Base-by-base conservation (phyloP, 1,139 yeast species). In the Geotrichum cucujoidarum region DNA sequence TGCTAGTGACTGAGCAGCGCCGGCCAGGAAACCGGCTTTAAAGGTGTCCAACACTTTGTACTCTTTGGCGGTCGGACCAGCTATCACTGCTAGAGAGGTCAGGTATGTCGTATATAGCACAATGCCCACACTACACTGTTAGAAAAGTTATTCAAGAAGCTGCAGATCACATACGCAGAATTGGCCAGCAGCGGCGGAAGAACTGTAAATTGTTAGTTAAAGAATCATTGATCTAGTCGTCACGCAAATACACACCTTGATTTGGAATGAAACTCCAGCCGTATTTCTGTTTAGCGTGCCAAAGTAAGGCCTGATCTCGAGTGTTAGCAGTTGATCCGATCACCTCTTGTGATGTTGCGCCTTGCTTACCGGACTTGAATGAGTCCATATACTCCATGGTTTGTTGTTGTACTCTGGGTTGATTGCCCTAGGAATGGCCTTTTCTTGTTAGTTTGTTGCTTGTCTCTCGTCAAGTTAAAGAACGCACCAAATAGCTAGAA, bases 261-360 rank as follows among this genome's bases (percentile, higher is more conserved):
- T 85, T 85, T 0, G 96, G 96, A 16, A 90, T 80, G 57, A 88
- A 86, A 51, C 75, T 71, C 95, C 96, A 86, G 1, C 97, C 97
- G 59, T 84, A 86, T 51, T 77, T 76, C 54, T 76, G 76, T 20
- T 87, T 71, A 0, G 95, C 95, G 52, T 77, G 77, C 32, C 79
- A 72, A 30, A 90, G 66, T 61, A 90, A 73, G 3, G 92, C 95
- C 8, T 83, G 13, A n/a, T n/a, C n/a, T n/a, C n/a, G n/a, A n/a
- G n/a, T n/a, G n/a, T n/a, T n/a, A n/a, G n/a, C n/a, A n/a, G n/a
- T n/a, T n/a, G n/a, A n/a, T n/a, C n/a, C n/a, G n/a, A n/a, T n/a
- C n/a, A n/a, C n/a, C n/a, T n/a, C n/a, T n/a, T n/a, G n/a, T n/a
- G n/a, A n/a, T n/a, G n/a, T n/a, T n/a, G n/a, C n/a, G n/a, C n/a